Percentiles rank a stretch among this genome's conserved stretches.
These are phyloP conservation scores for Bruguiera gymnorhiza DNA, from an alignment of 345 rosid genomes.

Conservation along the genomic window DNA sequence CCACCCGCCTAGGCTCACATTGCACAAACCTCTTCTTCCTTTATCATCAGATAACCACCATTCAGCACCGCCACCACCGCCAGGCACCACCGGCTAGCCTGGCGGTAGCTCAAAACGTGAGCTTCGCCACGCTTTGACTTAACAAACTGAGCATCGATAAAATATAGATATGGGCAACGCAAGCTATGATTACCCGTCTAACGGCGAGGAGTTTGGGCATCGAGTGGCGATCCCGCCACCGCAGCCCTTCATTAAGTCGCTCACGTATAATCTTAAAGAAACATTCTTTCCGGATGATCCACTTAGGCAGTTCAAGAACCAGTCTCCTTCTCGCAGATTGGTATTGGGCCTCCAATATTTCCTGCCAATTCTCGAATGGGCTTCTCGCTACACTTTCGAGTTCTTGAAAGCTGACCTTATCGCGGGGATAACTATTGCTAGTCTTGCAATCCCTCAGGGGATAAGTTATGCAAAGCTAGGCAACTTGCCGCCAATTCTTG, in stretches of 20 bases:
- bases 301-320: slow-evolving; percentile 73
- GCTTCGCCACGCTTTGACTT: too few species aligned
- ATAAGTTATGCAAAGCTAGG: slow-evolving; percentile 91
- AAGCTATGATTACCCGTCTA: slow-evolving; percentile 27
- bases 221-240: slow-evolving; percentile 70
- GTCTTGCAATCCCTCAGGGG: slow-evolving; percentile 97
- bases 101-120: too few species aligned
- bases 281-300: slow-evolving; percentile 96
- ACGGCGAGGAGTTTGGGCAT: slow-evolving; percentile 15
- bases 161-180: slow-evolving; percentile 29
- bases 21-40: slow-evolving; percentile 6
- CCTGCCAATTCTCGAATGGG: slow-evolving; percentile 86
- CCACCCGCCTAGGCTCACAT: not conserved
- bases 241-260: slow-evolving; percentile 63
- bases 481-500: slow-evolving; percentile 86
- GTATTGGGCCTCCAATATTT: slow-evolving; percentile 62
- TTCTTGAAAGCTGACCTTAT: slow-evolving; percentile 78
- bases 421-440: slow-evolving; percentile 88
- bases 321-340: slow-evolving; percentile 44
- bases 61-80: not conserved
- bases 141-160: too few species aligned
- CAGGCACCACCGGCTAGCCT: not conserved
- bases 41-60: not conserved
- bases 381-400: slow-evolving; percentile 70
- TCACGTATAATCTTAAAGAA: slow-evolving; percentile 64